phyloP scores from a whole-genome alignment of 805 yeast species.

The Komagataella ulmi region DNA sequence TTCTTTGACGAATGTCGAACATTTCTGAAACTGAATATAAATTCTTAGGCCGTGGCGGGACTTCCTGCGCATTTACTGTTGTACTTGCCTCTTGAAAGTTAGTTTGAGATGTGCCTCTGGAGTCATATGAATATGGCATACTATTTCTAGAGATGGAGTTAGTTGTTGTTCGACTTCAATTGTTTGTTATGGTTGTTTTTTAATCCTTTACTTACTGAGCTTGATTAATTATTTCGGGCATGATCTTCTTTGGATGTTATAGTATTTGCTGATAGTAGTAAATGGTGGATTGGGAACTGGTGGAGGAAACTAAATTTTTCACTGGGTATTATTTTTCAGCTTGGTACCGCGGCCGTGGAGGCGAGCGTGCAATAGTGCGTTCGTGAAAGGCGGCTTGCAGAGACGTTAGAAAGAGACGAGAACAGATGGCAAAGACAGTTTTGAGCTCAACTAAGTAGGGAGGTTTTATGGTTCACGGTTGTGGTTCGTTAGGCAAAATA shows the following conservation, averaged over 20 bases:
- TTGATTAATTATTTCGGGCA: neutral
- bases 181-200: neutral
- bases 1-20: slow-evolving; percentile 34
- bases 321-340: neutral
- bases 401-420: too few species aligned
- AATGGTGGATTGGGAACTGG: slow-evolving; percentile 1
- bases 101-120: neutral
- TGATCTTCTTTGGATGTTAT: neutral
- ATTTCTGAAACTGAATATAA: slow-evolving; percentile 37
- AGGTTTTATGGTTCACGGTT: too few species aligned
- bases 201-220: neutral
- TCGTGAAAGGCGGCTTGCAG: neutral
- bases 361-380: slow-evolving; percentile 4
- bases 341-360: slow-evolving; percentile 2
- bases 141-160: neutral
- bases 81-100: neutral
- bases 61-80: neutral
- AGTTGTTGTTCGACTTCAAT: neutral
- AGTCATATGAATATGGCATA: neutral
- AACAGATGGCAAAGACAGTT: too few species aligned
- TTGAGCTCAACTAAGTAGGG: too few species aligned
- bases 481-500: too few species aligned
- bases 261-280: slow-evolving; percentile 1
- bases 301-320: slow-evolving; percentile 3
- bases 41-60: slow-evolving; percentile 5